Base-by-base conservation (phyloP, 1,139 yeast genomes). In the Saccharomyces hybrid region DNA sequence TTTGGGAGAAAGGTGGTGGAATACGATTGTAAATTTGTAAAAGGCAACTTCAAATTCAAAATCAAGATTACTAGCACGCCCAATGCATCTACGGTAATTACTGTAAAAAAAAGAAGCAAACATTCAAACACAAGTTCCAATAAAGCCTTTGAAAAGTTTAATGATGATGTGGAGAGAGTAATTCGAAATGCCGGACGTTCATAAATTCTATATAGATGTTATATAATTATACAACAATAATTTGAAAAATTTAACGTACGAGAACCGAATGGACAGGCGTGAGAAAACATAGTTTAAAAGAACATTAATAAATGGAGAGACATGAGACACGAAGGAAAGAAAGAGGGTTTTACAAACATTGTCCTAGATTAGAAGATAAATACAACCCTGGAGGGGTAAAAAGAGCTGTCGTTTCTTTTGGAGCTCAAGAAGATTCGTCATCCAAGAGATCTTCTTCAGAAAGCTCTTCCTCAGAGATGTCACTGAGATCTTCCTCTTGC, bases 11-110 rank as follows among this genome's bases (percentile, higher is more conserved):
- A 65, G 47, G 59, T 51, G 31, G 66, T 67, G 9, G 67, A 61
- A 41, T 68, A 67, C 49, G 63, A 63, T 46, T 68, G 71, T 51
- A 59, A 52, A 50, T 65, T 65, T 51, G 60, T 56, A 7, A 51
- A 60, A 41, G 67, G 68, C 4, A 61, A 59, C 27, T 65, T 61
- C 51, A 60, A 59, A 42, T 66, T 65, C 53, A 63, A 59, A 54
- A 63, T 67, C 5, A 62, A 55, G 34, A 63, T 67, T 20, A 38
- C n/a, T 25, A 38, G 25, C 31, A 51, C 50, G 9, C 57, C 56
- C 9, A 50, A 50, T 27, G 47, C 23, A 9, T 16, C 53, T 1
- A 57, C 65, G 0, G 48, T 59, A 6, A 52, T 62, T 8, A 61
- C 61, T 4, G 54, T 63, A n/a, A 62, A 58, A 50, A 62, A 59